Percentiles rank a stretch among this genome's conserved stretches.
Evolutionary conservation across 2,329 filamentous ascomycete genomes (phyloP).

Genomic region (Calonectria ilicicola): DNA sequence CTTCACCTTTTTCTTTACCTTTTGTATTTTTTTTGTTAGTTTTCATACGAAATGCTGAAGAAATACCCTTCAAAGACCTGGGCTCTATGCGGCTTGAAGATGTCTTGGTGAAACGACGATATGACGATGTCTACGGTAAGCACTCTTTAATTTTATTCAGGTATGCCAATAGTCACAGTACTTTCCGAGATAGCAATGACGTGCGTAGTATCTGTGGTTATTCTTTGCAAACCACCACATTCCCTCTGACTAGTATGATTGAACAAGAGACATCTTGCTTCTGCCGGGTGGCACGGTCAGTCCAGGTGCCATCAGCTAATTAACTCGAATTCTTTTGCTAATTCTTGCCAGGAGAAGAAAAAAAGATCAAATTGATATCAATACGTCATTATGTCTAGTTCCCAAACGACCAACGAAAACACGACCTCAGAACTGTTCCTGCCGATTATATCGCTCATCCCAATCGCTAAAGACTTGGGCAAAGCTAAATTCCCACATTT

Average conservation of each 20-base stretch:
- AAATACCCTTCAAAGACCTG: too few relatives aligned
- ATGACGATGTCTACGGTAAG: too few relatives aligned
- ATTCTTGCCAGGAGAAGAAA: not conserved
- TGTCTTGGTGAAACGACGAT: too few relatives aligned
- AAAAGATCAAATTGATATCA: conserved; percentile 2
- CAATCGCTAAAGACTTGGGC: not conserved
- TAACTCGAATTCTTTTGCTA: not conserved
- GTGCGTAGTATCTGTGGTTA: not conserved
- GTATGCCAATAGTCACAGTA: too few relatives aligned
- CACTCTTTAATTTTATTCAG: too few relatives aligned
- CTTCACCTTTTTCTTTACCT: too few relatives aligned
- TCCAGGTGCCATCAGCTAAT: not conserved
- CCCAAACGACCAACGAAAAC: not conserved
- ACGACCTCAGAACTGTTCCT: not conserved
- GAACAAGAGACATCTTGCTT: not conserved
- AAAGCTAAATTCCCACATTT: not conserved
- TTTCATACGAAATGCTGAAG: too few relatives aligned
- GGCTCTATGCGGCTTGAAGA: too few relatives aligned
- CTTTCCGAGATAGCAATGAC: not conserved
- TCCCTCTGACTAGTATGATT: not conserved
- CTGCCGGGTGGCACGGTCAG: not conserved
- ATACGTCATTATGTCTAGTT: not conserved
- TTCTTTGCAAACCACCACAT: not conserved
- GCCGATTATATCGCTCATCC: not conserved
- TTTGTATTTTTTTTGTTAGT: too few relatives aligned